Conservation (phyloP, 2,329 filamentous ascomycete species). For the Talaromyces sp. region DNA sequence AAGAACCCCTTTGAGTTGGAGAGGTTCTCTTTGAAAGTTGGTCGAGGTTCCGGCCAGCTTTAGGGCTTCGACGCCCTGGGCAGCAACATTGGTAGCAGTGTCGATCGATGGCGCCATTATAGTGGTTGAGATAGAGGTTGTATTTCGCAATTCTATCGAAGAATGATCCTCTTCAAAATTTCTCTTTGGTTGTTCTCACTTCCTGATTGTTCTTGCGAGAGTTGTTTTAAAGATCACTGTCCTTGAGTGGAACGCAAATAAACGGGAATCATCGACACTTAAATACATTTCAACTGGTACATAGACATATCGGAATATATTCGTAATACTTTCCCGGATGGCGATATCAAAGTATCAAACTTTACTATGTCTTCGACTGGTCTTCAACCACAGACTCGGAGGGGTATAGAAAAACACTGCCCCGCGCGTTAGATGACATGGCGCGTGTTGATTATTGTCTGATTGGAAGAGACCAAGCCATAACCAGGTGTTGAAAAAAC, state of each 20-base stretch:
- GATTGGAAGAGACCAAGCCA: neutral
- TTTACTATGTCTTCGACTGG: neutral
- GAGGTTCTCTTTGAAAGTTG: constrained; percentile 15
- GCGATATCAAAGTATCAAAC: neutral
- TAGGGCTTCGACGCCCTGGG: neutral
- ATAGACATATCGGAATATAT: neutral
- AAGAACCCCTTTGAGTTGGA: constrained; percentile 36
- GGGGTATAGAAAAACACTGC: neutral
- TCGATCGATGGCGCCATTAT: neutral
- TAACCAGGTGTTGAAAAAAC: neutral
- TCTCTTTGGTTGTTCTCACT: neutral
- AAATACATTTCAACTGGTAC: neutral
- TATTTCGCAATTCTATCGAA: neutral
- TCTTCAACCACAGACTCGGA: neutral
- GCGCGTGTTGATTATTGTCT: neutral
- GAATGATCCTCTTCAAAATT: neutral
- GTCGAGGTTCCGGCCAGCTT: neutral
- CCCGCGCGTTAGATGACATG: neutral
- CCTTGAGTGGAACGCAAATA: neutral
- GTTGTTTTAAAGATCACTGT: neutral
- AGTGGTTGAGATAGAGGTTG: neutral
- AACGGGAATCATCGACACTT: neutral
- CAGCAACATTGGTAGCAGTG: neutral
- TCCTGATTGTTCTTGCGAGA: no score
- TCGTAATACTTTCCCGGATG: neutral